Evolutionary conservation across 768 basidiomycete genomes (phyloP).

Genomic region (Lentinus tigrinus): DNA sequence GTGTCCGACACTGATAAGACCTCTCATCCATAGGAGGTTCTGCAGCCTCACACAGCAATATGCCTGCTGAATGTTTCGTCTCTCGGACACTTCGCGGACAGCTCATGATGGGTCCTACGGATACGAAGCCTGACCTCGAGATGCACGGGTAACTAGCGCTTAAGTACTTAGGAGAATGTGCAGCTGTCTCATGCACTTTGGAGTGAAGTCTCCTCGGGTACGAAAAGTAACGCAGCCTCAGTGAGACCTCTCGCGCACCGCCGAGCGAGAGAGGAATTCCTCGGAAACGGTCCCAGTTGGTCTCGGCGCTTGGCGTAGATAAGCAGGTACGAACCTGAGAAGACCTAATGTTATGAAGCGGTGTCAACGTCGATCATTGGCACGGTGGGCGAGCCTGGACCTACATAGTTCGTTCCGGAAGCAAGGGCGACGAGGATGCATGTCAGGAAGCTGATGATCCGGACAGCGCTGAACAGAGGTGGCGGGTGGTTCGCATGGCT

Average conservation of each 20-base stretch:
- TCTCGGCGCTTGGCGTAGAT: neutral
- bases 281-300: neutral
- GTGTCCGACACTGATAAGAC: too few species aligned
- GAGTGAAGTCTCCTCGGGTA: neutral
- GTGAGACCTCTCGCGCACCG: too few species aligned
- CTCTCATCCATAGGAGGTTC: too few species aligned
- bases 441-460: slow-evolving; percentile 37
- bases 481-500: slow-evolving; percentile 12
- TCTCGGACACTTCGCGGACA: too few species aligned
- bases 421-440: slow-evolving; percentile 61
- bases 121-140: too few species aligned
- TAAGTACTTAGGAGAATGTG: too few species aligned
- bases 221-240: neutral
- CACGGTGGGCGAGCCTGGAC: slow-evolving; percentile 24
- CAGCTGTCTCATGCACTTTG: neutral
- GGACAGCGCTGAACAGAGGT: slow-evolving; percentile 15
- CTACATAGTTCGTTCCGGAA: slow-evolving; percentile 76
- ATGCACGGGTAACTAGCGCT: too few species aligned
- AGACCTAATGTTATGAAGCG: slow-evolving; percentile 27
- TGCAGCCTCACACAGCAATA: too few species aligned
- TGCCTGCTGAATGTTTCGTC: too few species aligned
- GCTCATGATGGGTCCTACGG: too few species aligned
- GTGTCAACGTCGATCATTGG: neutral
- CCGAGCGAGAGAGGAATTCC: neutral
- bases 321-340: slow-evolving; percentile 32